Evolutionary conservation across 2,329 filamentous ascomycete genomes (phyloP), one percentile per base, ranked within the genome.

Genomic region (Phyllosticta citriasiana): DNA sequence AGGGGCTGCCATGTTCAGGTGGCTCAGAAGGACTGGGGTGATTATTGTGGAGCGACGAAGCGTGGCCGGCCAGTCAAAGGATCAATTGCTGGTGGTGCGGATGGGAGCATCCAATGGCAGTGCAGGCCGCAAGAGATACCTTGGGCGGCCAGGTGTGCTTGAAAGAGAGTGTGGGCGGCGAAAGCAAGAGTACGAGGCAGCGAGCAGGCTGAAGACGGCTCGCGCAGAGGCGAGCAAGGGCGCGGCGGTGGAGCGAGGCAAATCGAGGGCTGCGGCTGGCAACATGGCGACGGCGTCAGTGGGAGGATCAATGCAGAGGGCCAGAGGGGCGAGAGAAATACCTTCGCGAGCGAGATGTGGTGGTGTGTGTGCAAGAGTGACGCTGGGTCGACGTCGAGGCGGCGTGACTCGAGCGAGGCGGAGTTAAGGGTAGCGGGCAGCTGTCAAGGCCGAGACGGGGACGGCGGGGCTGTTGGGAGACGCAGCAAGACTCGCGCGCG

Each of bases 351-450:
- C 35, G 59, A 30, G 35, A 22, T 33, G 50, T 61, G 59, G 59
- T 47, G 35, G 54, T 26, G 27, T 4, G 19, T 22, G 19, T 22
- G 19, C 19, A 22, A 22, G 53, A 60, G 59, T 27, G 55, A 56
- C 53, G 59, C 16, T 53, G 16, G 51, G 52, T 53, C 26, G 52
- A 53, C 53, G 55, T 61, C 59, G 53, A 54, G 8, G 59, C 54
- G n/a, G 59, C 59, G 54, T 57, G 54, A 57, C 59, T 56, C 54
- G 59, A 54, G 52, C 52, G 27, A 30, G 59, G 53, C 59, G 59
- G 57, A 60, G 57, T 60, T 60, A 60, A 61, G 53, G 51, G 25
- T 35, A 53, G 53, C 54, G 54, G n/a, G 47, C 40, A 50, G 35
- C 24, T 47, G 51, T 57, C 47, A 53, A 57, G 35, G 40, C 50